These are phyloP conservation scores for Aspergillus steynii DNA, from an alignment of 495 filamentous ascomycete genomes.

Conservation along the genomic window DNA sequence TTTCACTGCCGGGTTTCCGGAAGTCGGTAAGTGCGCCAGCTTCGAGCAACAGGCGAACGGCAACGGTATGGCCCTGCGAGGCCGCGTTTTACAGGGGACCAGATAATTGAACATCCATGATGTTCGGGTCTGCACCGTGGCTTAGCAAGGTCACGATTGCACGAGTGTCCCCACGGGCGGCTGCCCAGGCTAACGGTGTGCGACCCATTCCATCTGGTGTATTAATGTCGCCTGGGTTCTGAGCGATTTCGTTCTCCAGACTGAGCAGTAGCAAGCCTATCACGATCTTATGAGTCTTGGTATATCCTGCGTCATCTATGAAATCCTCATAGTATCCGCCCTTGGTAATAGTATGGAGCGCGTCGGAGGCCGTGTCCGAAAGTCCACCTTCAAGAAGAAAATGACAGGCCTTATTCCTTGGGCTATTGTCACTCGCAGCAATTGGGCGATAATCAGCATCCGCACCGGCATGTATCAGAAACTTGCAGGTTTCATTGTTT, in stretches of 20 bases:
- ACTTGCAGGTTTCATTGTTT: neutral
- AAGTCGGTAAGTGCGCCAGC: neutral
- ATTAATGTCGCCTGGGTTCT: neutral
- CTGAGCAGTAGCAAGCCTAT: too few species aligned
- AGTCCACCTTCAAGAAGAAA: neutral
- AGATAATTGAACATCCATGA: neutral
- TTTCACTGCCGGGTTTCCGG: neutral
- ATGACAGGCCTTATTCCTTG: neutral
- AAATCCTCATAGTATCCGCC: neutral
- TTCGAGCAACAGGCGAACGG: neutral
- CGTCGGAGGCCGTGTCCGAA: too few species aligned
- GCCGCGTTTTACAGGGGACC: too few species aligned
- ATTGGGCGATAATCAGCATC: neutral
- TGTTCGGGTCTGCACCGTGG: constrained; percentile 1
- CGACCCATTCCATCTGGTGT: neutral
- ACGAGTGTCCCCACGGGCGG: neutral
- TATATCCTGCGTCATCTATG: too few species aligned
- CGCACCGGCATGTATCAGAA: neutral
- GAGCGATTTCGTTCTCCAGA: neutral
- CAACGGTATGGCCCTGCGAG: neutral
- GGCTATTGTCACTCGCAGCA: constrained; percentile 1
- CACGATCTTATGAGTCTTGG: neutral
- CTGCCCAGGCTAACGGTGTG: neutral
- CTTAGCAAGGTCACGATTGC: neutral
- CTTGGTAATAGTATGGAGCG: neutral